Base-by-base conservation (phyloP, 2,329 filamentous ascomycete genomes). In the Monilinia fructicola region DNA sequence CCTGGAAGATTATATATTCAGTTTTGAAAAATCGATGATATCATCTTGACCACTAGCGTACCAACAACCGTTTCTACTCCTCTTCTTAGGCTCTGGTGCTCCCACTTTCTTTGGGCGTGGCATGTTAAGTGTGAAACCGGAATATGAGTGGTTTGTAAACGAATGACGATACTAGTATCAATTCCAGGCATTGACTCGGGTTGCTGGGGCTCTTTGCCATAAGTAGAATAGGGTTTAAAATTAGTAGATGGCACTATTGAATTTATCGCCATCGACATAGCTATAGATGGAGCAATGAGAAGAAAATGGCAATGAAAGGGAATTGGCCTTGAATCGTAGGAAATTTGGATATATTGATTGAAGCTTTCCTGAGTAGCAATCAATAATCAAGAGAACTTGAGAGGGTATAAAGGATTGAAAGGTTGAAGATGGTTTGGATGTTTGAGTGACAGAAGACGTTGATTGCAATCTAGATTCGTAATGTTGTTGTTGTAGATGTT, bases 1-100 rank as follows among this genome's bases (percentile, higher is more conserved):
- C 89, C 90, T 92, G 69, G 14, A 38, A 23, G 21, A n/a, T 9
- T 54, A 56, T 64, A 64, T 64, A 46, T 42, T 64, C 23, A 64
- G 61, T 56, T 35, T 11, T 59, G 50, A 23, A 53, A 60, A 50
- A 50, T 69, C 67, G 65, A 61, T 59, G 46, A 26, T 35, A 48
- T 50, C 48, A 38, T 18, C 18, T 50, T 65, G 54, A 38, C 53
- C n/a, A 61, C 21, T 65, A 73, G 44, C 80, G 78, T 78, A 88
- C 87, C 87, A 90, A 76, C 88, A 90, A 58, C 88, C 88, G 73
- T 87, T 89, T 56, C 88, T 84, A 71, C 86, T 89, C 73, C 88
- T 81, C 73, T 81, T 85, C 78, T 90, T 90, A 9, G 87, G 86
- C 77, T 88, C 85, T 68, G 82, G 83, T 65, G 85, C 85, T 67